Evolutionary conservation across 2,329 filamentous ascomycete species (phyloP).

Genomic region (Lachnellula suecica): DNA sequence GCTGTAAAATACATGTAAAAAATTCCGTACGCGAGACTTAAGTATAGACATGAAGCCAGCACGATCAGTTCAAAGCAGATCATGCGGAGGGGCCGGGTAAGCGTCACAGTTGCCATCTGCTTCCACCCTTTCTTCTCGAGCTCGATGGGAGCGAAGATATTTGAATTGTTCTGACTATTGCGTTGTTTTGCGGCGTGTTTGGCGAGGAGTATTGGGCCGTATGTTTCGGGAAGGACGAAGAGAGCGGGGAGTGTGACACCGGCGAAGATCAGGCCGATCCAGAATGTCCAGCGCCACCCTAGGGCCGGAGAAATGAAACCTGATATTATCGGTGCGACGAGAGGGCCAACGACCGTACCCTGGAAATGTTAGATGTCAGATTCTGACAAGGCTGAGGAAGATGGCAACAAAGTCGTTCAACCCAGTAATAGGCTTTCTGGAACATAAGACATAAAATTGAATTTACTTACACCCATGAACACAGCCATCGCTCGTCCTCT

Average conservation of each 20-base stretch:
- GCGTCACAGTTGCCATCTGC: constrained; percentile 52
- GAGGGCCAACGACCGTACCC: constrained; percentile 62
- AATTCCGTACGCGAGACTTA: constrained; percentile 59
- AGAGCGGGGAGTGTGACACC: constrained; percentile 56
- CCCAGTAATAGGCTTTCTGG: no score
- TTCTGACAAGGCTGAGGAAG: no score
- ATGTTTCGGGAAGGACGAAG: constrained; percentile 67
- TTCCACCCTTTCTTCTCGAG: constrained; percentile 55
- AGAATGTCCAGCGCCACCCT: constrained; percentile 63
- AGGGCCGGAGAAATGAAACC: constrained; percentile 57
- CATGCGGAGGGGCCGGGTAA: constrained; percentile 61
- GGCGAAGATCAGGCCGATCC: constrained; percentile 63
- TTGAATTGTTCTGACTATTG: constrained; percentile 51
- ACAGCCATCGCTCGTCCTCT: constrained; percentile 61
- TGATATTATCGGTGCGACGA: constrained; percentile 60
- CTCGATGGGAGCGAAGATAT: constrained; percentile 62
- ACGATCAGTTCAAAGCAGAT: constrained; percentile 62
- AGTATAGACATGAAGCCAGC: constrained; percentile 60
- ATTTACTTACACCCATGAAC: constrained; percentile 57
- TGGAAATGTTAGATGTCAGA: constrained; percentile 25
- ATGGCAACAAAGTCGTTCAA: no score
- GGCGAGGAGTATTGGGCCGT: constrained; percentile 55
- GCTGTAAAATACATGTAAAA: constrained; percentile 66
- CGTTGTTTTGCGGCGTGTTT: constrained; percentile 58
- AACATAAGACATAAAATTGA: no score